Percentiles rank a stretch among this genome's conserved stretches.
These are phyloP conservation scores for Mangifera indica DNA, from an alignment of 345 rosid species.

Conservation along the genomic window DNA sequence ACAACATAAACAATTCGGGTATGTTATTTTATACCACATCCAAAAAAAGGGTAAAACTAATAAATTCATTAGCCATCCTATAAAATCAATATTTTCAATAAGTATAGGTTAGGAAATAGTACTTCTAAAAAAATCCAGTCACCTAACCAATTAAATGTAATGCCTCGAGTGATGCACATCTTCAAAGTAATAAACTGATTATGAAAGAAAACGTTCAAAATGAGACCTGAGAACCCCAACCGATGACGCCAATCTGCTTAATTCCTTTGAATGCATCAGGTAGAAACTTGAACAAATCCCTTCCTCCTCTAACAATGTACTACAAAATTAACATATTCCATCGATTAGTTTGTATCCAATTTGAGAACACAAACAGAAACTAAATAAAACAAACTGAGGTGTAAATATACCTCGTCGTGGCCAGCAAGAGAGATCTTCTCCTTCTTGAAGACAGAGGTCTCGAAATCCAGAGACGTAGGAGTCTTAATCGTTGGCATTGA, in stretches of 20 bases:
- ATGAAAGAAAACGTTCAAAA: background rate
- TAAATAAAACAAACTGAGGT: background rate
- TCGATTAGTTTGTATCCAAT: background rate
- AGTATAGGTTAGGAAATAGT: background rate
- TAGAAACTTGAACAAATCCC: slow-evolving; percentile 77
- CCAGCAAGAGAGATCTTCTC: slow-evolving; percentile 80
- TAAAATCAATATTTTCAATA: background rate
- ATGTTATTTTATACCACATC: no score
- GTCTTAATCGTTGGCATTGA: slow-evolving; percentile 39
- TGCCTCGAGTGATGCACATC: no score
- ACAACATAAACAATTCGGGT: background rate
- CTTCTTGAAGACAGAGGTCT: slow-evolving; percentile 75
- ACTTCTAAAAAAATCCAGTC: background rate
- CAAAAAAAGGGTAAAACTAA: no score
- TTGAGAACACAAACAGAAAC: background rate
- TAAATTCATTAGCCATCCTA: no score
- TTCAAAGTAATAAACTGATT: background rate
- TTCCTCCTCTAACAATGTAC: slow-evolving; percentile 97
- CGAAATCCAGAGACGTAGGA: slow-evolving; percentile 50
- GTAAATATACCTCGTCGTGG: slow-evolving; percentile 55
- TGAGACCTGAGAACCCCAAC: slow-evolving; percentile 91
- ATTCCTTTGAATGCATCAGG: slow-evolving; percentile 86
- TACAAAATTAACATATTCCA: slow-evolving; percentile 19
- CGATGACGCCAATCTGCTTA: slow-evolving; percentile 91
- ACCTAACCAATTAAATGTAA: no score